Evolutionary conservation across 2,329 filamentous ascomycete genomes (phyloP).

Genomic region (Colletotrichum eremochloae): DNA sequence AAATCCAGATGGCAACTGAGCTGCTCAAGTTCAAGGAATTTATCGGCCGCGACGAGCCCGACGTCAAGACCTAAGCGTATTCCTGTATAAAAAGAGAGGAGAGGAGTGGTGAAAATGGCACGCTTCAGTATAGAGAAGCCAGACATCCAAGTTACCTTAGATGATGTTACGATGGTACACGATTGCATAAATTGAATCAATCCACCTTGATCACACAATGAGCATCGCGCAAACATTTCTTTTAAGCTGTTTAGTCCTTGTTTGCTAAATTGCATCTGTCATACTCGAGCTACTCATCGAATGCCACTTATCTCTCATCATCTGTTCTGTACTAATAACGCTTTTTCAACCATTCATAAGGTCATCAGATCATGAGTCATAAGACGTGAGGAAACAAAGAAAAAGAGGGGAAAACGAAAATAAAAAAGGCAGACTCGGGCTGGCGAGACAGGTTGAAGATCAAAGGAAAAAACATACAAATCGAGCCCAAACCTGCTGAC

Average conservation of each 20-base stretch:
- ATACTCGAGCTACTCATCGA: neutral
- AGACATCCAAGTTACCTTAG: conserved; percentile 26
- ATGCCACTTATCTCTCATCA: neutral
- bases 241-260: neutral
- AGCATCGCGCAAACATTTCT: no score
- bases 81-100: conserved; percentile 19
- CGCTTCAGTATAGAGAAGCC: conserved; percentile 40
- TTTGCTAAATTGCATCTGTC: neutral
- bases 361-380: neutral
- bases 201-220: conserved; percentile 29
- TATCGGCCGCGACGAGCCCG: conserved; percentile 90
- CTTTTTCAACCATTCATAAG: neutral
- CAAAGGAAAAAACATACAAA: neutral
- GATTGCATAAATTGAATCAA: conserved; percentile 42
- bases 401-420: neutral
- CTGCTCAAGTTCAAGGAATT: conserved; percentile 95
- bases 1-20: conserved; percentile 86
- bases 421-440: neutral
- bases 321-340: neutral
- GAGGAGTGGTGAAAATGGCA: conserved; percentile 5
- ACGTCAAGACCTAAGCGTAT: conserved; percentile 86
- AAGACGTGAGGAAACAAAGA: neutral
- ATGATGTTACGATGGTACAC: conserved; percentile 42
- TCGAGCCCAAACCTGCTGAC: conserved; percentile 3
- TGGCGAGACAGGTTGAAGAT: neutral